These are phyloP conservation scores for Arachis stenosperma DNA, from an alignment of 306 rosid genomes.

Conservation along the genomic window DNA sequence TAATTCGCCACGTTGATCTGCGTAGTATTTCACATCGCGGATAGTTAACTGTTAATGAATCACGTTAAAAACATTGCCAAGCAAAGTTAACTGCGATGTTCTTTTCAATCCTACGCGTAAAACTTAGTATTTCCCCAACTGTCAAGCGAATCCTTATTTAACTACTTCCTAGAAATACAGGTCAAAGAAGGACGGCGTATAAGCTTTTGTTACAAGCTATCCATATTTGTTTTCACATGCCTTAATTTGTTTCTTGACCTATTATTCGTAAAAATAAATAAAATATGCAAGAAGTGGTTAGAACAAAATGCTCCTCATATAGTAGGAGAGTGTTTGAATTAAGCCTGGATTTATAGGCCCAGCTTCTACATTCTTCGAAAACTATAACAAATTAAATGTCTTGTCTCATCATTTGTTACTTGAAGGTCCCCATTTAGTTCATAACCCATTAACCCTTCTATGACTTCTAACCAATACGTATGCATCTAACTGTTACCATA, in stretches of 20 bases:
- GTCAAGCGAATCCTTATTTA: background rate
- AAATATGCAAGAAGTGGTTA: background rate
- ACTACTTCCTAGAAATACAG: background rate
- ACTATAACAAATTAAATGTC: background rate
- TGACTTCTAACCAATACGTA: background rate
- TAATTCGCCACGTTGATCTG: no score
- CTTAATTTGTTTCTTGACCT: background rate
- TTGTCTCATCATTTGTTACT: background rate
- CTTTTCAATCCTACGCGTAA: background rate
- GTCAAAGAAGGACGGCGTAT: slow-evolving; percentile 1
- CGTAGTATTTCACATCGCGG: background rate
- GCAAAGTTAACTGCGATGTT: background rate
- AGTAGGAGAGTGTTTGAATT: background rate
- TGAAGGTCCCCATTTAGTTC: background rate
- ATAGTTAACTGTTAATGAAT: background rate
- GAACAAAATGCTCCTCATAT: background rate
- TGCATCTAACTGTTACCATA: background rate
- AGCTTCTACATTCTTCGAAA: background rate
- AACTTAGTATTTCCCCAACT: background rate
- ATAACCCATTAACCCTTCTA: background rate
- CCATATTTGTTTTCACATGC: background rate
- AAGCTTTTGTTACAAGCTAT: background rate
- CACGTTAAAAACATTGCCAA: background rate
- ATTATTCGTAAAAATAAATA: background rate
- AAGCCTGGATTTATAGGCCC: background rate